Base-by-base conservation (phyloP, 495 filamentous ascomycete species). In the Neurospora sp. region DNA sequence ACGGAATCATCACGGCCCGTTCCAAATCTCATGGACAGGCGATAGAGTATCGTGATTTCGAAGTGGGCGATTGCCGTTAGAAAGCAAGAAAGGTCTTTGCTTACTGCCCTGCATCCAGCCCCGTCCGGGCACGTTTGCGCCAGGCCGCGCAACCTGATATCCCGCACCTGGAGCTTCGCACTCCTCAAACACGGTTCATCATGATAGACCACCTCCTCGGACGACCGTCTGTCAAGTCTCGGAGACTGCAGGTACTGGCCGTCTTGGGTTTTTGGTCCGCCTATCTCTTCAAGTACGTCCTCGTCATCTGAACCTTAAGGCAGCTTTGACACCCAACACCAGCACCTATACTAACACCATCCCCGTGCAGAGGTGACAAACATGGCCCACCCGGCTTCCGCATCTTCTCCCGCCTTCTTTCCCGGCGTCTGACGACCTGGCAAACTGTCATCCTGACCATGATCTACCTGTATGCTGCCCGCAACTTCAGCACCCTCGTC, bases 401-500 rank as follows among this genome's bases (percentile, higher is more conserved):
- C 69, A 86, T 85, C 27, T 80, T 97, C 71, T 98, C 95, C 1
- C 83, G 87, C 71, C 84, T 88, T 49, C 87, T 97, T 27, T 88
- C 89, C 23, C 86, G 82, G 35, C 73, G 77, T 31, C 84, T 98
- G 60, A 96, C 93, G 14, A 85, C 90, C 72, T 98, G 96, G 93
- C 96, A 97, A 82, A 94, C 90, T 16, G 86, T 97, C 20, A 90
- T 97, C 72, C 84, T 95, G 46, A 95, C 95, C 72, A 90, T 97
- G 79, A 88, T 98, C 70, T 96, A 93, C 84, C 91, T 98, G 70
- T 99, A 98, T 80, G 85, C 94, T 62, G 88, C 92, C 70, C 92
- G 96, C 49, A 98, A 98, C 81, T 95, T 99, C 73, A 93, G 91
- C 76, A 96, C 96, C 76, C 89, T 99, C 7, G 86, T 97, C 71